phyloP scores from a whole-genome alignment of 352 stramenopile genomes.

The Globisporangium middletonii region DNA sequence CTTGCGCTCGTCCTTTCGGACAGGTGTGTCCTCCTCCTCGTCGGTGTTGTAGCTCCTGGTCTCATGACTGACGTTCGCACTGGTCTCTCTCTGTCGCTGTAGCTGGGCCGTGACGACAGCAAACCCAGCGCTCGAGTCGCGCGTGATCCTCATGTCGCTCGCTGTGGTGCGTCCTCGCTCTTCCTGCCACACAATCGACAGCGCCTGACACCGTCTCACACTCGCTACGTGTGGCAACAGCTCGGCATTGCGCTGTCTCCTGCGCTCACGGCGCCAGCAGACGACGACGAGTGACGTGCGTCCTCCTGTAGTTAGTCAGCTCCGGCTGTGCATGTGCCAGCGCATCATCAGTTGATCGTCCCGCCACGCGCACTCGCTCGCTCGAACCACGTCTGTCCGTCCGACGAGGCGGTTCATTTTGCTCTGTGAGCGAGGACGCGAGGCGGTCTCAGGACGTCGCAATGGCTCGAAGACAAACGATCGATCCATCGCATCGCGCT shows the following conservation, averaged over 20 bases:
- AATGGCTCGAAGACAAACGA: background rate
- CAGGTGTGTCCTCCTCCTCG: conserved; percentile 27
- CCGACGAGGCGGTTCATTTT: background rate
- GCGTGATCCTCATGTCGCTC: conserved; percentile 71
- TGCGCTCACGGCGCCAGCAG: conserved; percentile 31
- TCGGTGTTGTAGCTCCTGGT: background rate
- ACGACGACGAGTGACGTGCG: conserved; percentile 41
- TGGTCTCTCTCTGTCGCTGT: conserved; percentile 12
- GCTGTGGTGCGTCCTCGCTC: conserved; percentile 40
- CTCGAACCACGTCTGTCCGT: too few species aligned
- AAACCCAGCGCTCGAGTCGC: conserved; percentile 47
- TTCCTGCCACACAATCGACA: background rate
- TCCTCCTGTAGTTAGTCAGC: conserved; percentile 1
- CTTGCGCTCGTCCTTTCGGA: conserved; percentile 61
- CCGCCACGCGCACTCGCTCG: too few species aligned
- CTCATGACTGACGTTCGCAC: background rate
- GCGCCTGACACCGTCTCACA: background rate
- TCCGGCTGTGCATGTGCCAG: conserved; percentile 3
- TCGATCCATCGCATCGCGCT: too few species aligned
- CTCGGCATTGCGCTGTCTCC: conserved; percentile 63
- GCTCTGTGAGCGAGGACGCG: background rate
- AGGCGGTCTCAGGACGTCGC: too few species aligned
- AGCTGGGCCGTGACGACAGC: conserved; percentile 47
- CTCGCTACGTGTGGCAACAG: conserved; percentile 19
- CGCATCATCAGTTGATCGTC: background rate